phyloP scores from a whole-genome alignment of 768 basidiomycete species.

The Lactarius psammicola region DNA sequence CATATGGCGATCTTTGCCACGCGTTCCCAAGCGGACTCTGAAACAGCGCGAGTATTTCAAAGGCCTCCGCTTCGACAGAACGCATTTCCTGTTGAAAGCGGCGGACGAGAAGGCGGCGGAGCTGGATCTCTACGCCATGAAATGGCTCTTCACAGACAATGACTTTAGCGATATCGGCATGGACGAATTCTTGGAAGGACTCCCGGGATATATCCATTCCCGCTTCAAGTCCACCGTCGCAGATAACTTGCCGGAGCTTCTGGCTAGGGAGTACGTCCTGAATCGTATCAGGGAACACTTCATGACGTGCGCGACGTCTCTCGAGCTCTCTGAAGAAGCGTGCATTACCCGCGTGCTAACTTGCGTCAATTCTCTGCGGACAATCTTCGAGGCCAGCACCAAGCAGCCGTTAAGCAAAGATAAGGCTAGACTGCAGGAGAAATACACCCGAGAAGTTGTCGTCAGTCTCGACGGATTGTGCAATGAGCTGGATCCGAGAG shows the following conservation, averaged over 20 bases:
- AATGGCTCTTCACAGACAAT: neutral
- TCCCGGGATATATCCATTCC: conserved; percentile 12
- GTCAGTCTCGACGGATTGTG: neutral
- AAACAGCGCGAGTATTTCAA: neutral
- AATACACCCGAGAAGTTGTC: neutral
- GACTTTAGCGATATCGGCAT: neutral
- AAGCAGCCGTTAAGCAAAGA: neutral
- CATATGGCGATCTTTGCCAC: neutral
- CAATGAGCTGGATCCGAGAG: neutral
- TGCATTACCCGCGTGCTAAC: conserved; percentile 1
- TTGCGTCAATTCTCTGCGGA: conserved; percentile 6
- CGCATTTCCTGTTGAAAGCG: neutral
- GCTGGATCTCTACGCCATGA: conserved; percentile 7
- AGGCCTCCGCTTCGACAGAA: neutral
- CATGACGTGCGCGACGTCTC: neutral
- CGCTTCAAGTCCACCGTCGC: no score
- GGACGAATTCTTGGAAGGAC: conserved; percentile 5
- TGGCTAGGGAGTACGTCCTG: neutral
- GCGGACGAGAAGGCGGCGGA: neutral
- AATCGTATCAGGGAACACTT: conserved; percentile 6
- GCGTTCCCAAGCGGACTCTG: neutral
- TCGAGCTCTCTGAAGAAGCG: conserved; percentile 6
- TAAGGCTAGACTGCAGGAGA: neutral
- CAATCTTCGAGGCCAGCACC: neutral
- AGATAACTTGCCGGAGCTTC: neutral